Evolutionary conservation across 176 grass and related monocot species (phyloP), one percentile per base, ranked within the genome.

Genomic region (Zea mays): DNA sequence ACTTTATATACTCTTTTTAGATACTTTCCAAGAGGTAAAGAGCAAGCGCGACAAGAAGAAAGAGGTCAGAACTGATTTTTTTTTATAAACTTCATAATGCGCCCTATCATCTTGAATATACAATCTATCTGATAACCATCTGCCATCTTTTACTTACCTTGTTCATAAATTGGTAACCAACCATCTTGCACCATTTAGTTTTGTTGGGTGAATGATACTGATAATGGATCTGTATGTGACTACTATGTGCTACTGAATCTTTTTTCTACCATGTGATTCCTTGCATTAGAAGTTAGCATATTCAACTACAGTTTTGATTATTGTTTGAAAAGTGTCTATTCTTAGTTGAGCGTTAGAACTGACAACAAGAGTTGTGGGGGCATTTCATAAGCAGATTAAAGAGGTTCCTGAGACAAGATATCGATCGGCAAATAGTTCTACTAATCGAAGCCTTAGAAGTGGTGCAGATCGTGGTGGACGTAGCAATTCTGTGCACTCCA

Each of bases 21-120:
- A 89, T 85, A 91, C 86, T 66, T 95, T 95, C 66, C 89, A 86
- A 80, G 89, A 95, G 69, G 92, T 95, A 44, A 95, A 95, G 85
- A 95, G 86, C 79, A 95, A 95, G 62, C 81, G 92, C 1, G 89
- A 89, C 15, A 95, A 95, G 84, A 95, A 95, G 85, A 94, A 91
- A 74, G 92, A 92, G 89, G 89, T 93, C 43, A 76, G 82, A 57
- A 57, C 38, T 39, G 4, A 39, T 39, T 60, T 65, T 62, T 60
- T 68, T 51, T 27, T 0, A 27, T 0, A 27, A 58, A 50, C 85
- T 56, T 72, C 62, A 50, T 50, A 45, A 43, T 58, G 17, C 44
- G 4, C 35, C 5, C 10, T 73, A 38, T 46, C 7, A 72, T 47
- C 2, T 50, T 50, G 48, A 51, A 47, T 62, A 13, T 33, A 55